Percentiles rank a stretch among this genome's conserved stretches.
phyloP scores from a whole-genome alignment of 2,329 filamentous ascomycete species.

The Monosporascus sp. region DNA sequence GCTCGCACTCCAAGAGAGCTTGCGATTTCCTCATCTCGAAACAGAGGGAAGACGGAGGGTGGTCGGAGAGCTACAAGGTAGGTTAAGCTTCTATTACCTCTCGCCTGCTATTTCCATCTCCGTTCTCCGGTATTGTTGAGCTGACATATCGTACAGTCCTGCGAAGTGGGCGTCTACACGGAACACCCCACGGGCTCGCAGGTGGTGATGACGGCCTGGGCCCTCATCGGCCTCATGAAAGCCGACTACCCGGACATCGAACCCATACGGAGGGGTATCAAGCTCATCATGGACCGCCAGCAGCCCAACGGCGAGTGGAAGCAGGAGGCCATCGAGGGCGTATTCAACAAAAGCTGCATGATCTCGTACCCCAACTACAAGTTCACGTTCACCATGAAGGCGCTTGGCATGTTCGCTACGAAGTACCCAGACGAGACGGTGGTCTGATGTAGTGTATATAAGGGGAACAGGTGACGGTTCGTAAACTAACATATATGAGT shows the following conservation, averaged over 20 bases:
- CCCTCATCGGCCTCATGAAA: slow-evolving; percentile 73
- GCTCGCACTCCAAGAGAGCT: slow-evolving; percentile 62
- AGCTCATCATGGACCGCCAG: slow-evolving; percentile 79
- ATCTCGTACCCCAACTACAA: slow-evolving; percentile 99
- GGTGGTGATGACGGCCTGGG: slow-evolving; percentile 94
- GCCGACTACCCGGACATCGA: slow-evolving; percentile 73
- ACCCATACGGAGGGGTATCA: slow-evolving; percentile 67
- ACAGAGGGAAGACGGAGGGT: slow-evolving; percentile 85
- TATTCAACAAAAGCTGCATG: slow-evolving; percentile 99
- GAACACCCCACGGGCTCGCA: slow-evolving; percentile 74
- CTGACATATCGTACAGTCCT: slow-evolving; percentile 47
- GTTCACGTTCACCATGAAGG: slow-evolving; percentile 91
- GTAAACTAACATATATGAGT: background rate
- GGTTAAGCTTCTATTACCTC: slow-evolving; percentile 11
- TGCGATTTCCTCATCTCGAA: slow-evolving; percentile 83
- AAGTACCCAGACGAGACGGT: slow-evolving; percentile 63
- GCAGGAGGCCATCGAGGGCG: slow-evolving; percentile 93
- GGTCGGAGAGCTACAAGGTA: slow-evolving; percentile 89
- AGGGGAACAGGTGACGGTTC: background rate
- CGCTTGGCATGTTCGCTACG: slow-evolving; percentile 79
- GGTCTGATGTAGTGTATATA: slow-evolving; percentile 10
- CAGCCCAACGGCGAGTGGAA: slow-evolving; percentile 88
- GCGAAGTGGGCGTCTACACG: slow-evolving; percentile 68
- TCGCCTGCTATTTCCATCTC: no score
- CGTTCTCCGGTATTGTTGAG: no score